Evolutionary conservation across 2,329 filamentous ascomycete species (phyloP), one percentile per base, ranked within the genome.

Genomic region (Macrophomina pseudophaseolina): DNA sequence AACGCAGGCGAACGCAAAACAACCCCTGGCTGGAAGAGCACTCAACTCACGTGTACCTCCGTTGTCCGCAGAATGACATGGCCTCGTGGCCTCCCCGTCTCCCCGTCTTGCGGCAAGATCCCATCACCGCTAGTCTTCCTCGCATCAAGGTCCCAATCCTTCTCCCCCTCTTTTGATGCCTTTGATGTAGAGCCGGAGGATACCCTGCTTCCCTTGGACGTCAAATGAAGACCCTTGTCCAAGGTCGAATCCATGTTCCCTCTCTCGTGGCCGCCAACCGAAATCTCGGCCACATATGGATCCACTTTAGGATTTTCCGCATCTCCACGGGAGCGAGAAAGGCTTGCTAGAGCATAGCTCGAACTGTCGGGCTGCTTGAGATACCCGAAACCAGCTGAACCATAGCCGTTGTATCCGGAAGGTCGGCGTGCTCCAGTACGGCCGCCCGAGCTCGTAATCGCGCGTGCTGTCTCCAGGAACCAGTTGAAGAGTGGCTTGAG

Each of bases 401-500:
- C 35, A 18, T 66, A 66, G 16, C 35, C 38, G 11, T n/a, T 35
- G 30, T 65, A 65, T 23, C 48, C 40, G 4, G 64, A 44, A 8
- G 53, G 53, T 3, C 64, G 53, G 12, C 52, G 51, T 40, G 18
- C 52, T 11, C 54, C 54, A 9, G 52, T 40, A 11, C 54, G 53
- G 28, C 64, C 64, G 8, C 54, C 54, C 1, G 53, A 59, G 35
- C 48, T 62, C 46, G 72, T 73, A 33, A 73, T 70, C 2, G 71
- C 69, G 33, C 72, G 70, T 64, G 71, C 71, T 1, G 71, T 71
- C 8, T 79, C 73, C 65, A 73, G 73, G 23, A 74, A 69, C 69
- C 72, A 75, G 66, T 74, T 72, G 71, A 80, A 76, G 12, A 79
- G 71, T 2, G 76, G 76, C 32, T 74, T 77, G 62, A 80, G 73